A percentile compares a stretch with the other conserved stretches of the same genome.
These are phyloP conservation scores for Ceratobasidium sp. DNA, from an alignment of 1,284 basidiomycete species.

Conservation along the genomic window DNA sequence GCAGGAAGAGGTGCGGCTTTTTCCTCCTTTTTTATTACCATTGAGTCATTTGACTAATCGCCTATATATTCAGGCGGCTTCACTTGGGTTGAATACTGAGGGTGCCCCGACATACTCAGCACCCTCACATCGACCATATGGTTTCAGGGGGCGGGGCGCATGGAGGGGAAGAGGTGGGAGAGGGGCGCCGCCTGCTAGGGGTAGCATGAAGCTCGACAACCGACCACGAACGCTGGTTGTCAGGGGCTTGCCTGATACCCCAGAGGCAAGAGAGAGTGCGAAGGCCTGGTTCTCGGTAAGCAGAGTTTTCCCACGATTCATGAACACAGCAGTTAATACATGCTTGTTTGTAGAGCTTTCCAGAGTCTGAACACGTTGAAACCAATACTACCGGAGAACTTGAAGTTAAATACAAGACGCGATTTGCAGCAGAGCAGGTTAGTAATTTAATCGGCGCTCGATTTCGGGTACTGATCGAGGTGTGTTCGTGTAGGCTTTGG, in stretches of 20 bases:
- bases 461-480: neutral
- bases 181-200: slow-evolving; percentile 64
- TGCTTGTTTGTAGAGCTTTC: slow-evolving; percentile 64
- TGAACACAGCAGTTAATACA: slow-evolving; percentile 6
- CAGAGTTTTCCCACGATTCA: slow-evolving; percentile 31
- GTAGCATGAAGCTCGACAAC: slow-evolving; percentile 90
- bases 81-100: slow-evolving; percentile 74
- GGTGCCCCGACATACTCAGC: slow-evolving; percentile 55
- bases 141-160: slow-evolving; percentile 53
- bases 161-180: slow-evolving; percentile 66
- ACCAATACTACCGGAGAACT: slow-evolving; percentile 66
- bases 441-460: neutral
- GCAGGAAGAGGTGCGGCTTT: slow-evolving; percentile 52
- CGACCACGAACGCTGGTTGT: slow-evolving; percentile 85
- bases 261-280: slow-evolving; percentile 69
- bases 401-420: slow-evolving; percentile 74
- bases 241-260: slow-evolving; percentile 67
- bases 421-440: slow-evolving; percentile 81
- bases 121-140: slow-evolving; percentile 56
- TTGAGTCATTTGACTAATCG: slow-evolving; percentile 23
- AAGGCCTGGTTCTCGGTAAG: slow-evolving; percentile 86
- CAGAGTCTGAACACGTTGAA: slow-evolving; percentile 74
- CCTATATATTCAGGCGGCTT: slow-evolving; percentile 69
- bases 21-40: neutral
- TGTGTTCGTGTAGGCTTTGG: slow-evolving; percentile 39